Evolutionary conservation across 2,329 filamentous ascomycete genomes (phyloP).

Genomic region (Paracoccidioides brasiliensis): DNA sequence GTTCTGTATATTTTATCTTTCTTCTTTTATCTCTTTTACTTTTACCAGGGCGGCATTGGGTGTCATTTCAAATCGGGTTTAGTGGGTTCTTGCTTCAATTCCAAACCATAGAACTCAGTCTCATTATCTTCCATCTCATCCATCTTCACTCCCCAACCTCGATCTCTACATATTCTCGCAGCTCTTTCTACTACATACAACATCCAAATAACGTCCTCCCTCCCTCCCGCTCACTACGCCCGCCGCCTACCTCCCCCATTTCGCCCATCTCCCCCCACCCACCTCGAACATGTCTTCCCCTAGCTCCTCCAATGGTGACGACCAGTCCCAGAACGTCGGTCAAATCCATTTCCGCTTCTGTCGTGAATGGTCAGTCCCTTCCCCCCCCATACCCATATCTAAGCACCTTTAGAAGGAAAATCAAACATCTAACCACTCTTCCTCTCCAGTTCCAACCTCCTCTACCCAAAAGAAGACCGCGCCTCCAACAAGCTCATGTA

Average conservation of each 20-base stretch:
- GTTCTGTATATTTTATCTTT: too few species aligned
- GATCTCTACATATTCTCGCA: too few species aligned
- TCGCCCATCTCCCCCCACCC: neutral
- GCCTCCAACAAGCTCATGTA: constrained; percentile 76
- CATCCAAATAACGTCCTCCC: neutral
- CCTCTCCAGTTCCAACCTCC: constrained; percentile 66
- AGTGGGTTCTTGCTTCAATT: too few species aligned
- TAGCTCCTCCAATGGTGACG: constrained; percentile 25
- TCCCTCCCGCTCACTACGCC: neutral
- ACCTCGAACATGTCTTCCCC: constrained; percentile 28
- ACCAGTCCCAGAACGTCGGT: constrained; percentile 35
- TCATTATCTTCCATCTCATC: too few species aligned
- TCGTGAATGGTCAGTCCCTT: constrained; percentile 64
- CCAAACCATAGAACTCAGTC: too few species aligned
- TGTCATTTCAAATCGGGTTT: too few species aligned
- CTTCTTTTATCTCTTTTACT: too few species aligned
- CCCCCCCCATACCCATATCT: neutral
- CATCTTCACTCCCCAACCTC: too few species aligned
- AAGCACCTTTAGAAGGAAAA: neutral
- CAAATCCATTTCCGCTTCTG: constrained; percentile 97
- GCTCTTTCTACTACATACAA: neutral
- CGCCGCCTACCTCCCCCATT: neutral
- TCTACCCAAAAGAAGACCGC: constrained; percentile 92
- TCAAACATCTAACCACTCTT: constrained; percentile 12
- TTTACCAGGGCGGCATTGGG: too few species aligned